Evolutionary conservation across 2,329 filamentous ascomycete genomes (phyloP).

Genomic region (Teratosphaeria nubilosa): DNA sequence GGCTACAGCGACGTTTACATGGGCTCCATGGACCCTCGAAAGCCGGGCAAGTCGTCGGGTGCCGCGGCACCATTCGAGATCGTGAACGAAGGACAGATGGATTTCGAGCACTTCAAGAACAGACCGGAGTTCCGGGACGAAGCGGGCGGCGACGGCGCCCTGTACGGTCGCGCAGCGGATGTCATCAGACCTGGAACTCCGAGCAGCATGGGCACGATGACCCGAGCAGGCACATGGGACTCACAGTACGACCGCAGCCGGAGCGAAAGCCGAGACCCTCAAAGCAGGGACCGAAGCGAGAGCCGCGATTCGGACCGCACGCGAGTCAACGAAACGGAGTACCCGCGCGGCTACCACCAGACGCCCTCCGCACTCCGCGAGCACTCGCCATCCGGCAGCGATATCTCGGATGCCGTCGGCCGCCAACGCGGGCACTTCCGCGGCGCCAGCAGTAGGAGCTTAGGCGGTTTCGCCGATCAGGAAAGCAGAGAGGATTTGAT

Average conservation of each 20-base stretch:
- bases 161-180: conserved; percentile 49
- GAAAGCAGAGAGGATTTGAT: conserved; percentile 13
- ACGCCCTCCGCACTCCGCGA: conserved; percentile 34
- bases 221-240: conserved; percentile 19
- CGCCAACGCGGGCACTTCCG: neutral
- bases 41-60: conserved; percentile 47
- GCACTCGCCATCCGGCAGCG: conserved; percentile 30
- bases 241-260: conserved; percentile 13
- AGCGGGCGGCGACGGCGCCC: conserved; percentile 60
- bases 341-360: conserved; percentile 39
- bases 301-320: conserved; percentile 24
- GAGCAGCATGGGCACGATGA: conserved; percentile 35
- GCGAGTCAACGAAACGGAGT: conserved; percentile 24
- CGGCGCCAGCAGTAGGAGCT: neutral
- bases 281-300: conserved; percentile 13
- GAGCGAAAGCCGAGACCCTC: conserved; percentile 8
- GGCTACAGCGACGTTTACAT: conserved; percentile 80
- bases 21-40: conserved; percentile 60
- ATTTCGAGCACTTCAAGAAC: conserved; percentile 88
- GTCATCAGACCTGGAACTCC: conserved; percentile 54
- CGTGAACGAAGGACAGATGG: conserved; percentile 74
- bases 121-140: conserved; percentile 78
- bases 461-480: conserved; percentile 1
- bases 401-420: conserved; percentile 2
- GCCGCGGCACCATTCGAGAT: conserved; percentile 63